Evolutionary conservation across 352 stramenopile species (phyloP), one percentile per base, ranked within the genome.

Genomic region (Phytopythium helicoides): DNA sequence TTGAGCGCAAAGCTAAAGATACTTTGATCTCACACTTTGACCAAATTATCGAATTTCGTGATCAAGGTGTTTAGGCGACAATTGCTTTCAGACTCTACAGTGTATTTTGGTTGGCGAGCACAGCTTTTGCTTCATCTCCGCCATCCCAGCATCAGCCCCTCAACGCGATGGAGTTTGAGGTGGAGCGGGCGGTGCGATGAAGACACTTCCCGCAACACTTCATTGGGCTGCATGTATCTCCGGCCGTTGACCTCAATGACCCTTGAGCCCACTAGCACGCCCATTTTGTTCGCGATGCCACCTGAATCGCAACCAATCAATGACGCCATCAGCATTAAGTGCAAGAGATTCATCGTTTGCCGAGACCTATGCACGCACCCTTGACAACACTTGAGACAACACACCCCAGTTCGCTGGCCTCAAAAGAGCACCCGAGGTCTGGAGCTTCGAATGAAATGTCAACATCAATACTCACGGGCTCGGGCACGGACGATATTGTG

Each of bases 91-190:
- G n/a, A 33, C 28, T 33, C 28, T 33, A 33, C 28, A 33, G 5
- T 33, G 28, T 33, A 33, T 33, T 33, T n/a, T n/a, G n/a, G n/a
- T n/a, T n/a, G n/a, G n/a, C n/a, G n/a, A n/a, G n/a, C n/a, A n/a
- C n/a, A n/a, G n/a, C n/a, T 33, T 33, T 33, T 33, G 28, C 9
- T 19, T 51, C 45, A 51, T 35, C 37, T 57, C 25, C 49, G 78
- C 81, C 81, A 89, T 6, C 71, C 81, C 44, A 77, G 69, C 78
- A 89, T 92, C 16, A 92, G 66, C 0, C 78, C 78, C 65, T 92
- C 78, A n/a, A 92, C 78, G 14, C 80, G 82, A 60, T 86, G 80
- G 41, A 92, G 69, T 22, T 66, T 86, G 51, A 92, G 68, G 47
- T 71, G 56, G 25, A 92, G 62, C 14, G 82, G 82, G 38, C 82